Percentiles rank a stretch among this genome's conserved stretches.
Conservation (phyloP, 2,329 filamentous ascomycete species). For the Sporothrix brasiliensis region DNA sequence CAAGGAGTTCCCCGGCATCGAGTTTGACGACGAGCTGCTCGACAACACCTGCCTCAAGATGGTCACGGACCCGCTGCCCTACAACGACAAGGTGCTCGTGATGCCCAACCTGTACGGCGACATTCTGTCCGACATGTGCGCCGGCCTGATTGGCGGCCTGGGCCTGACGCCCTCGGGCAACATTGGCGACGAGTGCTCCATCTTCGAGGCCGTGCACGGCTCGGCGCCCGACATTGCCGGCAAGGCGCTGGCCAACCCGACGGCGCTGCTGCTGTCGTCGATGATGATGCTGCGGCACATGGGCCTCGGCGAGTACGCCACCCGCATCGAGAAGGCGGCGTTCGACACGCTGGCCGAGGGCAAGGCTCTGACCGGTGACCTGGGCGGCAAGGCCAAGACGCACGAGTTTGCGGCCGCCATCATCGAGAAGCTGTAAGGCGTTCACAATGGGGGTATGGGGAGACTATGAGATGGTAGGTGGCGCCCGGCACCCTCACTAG, state of each 20-base stretch:
- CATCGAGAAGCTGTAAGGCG: constrained; percentile 65
- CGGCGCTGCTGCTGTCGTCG: constrained; percentile 88
- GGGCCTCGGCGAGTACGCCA: constrained; percentile 81
- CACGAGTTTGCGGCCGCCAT: constrained; percentile 92
- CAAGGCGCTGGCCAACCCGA: constrained; percentile 95
- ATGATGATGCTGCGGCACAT: constrained; percentile 99
- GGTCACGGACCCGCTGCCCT: constrained; percentile 91
- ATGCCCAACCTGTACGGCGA: constrained; percentile 99
- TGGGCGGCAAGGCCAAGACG: constrained; percentile 96
- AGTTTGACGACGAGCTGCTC: constrained; percentile 96
- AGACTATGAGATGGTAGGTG: no score
- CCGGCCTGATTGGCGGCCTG: constrained; percentile 95
- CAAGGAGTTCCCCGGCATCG: constrained; percentile 93
- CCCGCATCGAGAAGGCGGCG: constrained; percentile 88
- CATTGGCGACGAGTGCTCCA: constrained; percentile 98
- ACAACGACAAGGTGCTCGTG: constrained; percentile 99
- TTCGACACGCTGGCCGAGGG: constrained; percentile 95
- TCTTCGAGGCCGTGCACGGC: constrained; percentile 97
- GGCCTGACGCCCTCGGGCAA: constrained; percentile 97
- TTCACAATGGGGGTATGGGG: neutral
- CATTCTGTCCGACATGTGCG: constrained; percentile 99
- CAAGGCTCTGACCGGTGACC: constrained; percentile 92
- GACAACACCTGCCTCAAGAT: constrained; percentile 99
- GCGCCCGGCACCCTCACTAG: neutral
- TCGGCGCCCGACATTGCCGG: constrained; percentile 67